Evolutionary conservation across 2,329 filamentous ascomycete species (phyloP).

Genomic region (Thelonectria rubi): DNA sequence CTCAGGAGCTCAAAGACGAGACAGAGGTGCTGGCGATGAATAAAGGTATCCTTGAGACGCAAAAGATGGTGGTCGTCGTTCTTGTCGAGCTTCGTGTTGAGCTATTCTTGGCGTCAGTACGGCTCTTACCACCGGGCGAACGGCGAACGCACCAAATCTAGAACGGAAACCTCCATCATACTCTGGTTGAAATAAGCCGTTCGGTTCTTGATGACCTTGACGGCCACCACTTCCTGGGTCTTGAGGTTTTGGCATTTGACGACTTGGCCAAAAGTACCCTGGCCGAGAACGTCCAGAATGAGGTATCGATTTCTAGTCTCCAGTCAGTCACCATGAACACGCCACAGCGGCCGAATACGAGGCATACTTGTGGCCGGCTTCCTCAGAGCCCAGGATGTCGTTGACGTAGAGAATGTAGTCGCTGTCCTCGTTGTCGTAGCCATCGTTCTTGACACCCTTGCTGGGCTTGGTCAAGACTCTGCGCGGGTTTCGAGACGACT

Average conservation of each 20-base stretch:
- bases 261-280: constrained; percentile 97
- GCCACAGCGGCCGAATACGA: not conserved
- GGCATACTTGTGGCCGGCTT: constrained; percentile 92
- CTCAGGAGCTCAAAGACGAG: constrained; percentile 95
- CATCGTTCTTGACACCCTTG: constrained; percentile 98
- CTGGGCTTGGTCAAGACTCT: constrained; percentile 97
- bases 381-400: constrained; percentile 96
- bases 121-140: too few relatives aligned
- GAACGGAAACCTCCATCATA: constrained; percentile 99
- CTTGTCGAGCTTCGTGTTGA: constrained; percentile 99
- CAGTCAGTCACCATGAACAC: constrained; percentile 22
- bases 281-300: constrained; percentile 94
- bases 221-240: constrained; percentile 97
- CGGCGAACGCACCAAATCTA: constrained; percentile 77
- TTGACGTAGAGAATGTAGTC: constrained; percentile 99
- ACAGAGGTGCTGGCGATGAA: constrained; percentile 95
- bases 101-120: constrained; percentile 57
- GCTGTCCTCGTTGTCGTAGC: constrained; percentile 98
- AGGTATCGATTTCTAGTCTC: constrained; percentile 85
- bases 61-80: constrained; percentile 98
- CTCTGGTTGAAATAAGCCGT: constrained; percentile 99
- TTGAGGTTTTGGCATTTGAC: constrained; percentile 99
- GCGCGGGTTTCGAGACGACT: constrained; percentile 94
- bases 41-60: constrained; percentile 96
- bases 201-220: constrained; percentile 99